These are phyloP conservation scores for Martensiomyces pterosporus DNA, from an alignment of 192 early-diverging fungal genomes.

Conservation along the genomic window DNA sequence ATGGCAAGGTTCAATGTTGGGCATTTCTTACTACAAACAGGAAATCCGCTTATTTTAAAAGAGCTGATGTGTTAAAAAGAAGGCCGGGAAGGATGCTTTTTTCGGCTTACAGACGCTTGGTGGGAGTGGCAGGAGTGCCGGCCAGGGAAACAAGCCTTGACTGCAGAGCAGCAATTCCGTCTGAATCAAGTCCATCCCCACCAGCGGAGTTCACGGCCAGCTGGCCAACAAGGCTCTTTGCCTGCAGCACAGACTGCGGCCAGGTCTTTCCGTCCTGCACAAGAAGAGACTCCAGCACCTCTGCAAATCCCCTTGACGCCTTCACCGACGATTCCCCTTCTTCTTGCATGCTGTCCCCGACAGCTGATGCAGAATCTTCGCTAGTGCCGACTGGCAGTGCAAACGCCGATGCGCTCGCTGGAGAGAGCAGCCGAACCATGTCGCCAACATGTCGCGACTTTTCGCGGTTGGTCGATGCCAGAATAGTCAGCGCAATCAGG, in stretches of 20 bases:
- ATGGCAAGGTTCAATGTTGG: too few relatives aligned
- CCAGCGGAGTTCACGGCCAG: constrained; percentile 1
- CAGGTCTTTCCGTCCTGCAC: constrained; percentile 11
- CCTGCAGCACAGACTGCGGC: constrained; percentile 39
- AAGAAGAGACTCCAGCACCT: constrained; percentile 9
- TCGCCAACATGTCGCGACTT: not conserved
- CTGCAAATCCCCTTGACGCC: constrained; percentile 6
- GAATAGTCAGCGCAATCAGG: constrained; percentile 39
- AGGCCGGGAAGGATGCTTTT: too few relatives aligned
- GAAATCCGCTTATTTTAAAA: too few relatives aligned
- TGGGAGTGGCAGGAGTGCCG: too few relatives aligned
- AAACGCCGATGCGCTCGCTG: constrained; percentile 3
- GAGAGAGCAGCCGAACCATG: constrained; percentile 15
- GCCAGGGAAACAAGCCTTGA: constrained; percentile 2
- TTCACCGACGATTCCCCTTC: not conserved
- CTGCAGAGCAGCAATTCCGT: constrained; percentile 7
- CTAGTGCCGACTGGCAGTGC: too few relatives aligned
- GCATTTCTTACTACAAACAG: too few relatives aligned
- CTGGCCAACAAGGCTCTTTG: constrained; percentile 35
- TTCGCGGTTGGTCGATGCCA: constrained; percentile 10
- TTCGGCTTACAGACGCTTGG: too few relatives aligned
- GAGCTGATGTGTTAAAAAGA: too few relatives aligned
- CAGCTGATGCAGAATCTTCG: too few relatives aligned
- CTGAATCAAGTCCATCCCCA: constrained; percentile 1
- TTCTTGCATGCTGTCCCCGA: too few relatives aligned